Evolutionary conservation across 169 alveolate species (phyloP).

Genomic region (Plasmodium malariae): DNA sequence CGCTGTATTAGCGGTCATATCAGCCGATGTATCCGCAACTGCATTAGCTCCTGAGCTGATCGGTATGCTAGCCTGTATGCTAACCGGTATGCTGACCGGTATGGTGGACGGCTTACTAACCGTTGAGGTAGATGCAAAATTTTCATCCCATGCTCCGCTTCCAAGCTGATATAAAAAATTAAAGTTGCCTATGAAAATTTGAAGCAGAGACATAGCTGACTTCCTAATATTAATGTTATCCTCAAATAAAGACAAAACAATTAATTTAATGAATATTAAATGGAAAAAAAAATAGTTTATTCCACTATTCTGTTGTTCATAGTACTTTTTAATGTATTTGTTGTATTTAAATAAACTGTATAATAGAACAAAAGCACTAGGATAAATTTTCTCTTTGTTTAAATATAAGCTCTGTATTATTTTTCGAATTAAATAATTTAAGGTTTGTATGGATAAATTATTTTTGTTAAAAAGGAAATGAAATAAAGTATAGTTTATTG

Average conservation of each 20-base stretch:
- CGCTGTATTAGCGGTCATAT: too few species aligned
- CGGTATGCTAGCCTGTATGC: too few species aligned
- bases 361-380: slow-evolving; percentile 61
- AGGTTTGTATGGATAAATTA: not conserved
- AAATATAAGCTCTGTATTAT: slow-evolving; percentile 39
- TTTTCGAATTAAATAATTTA: slow-evolving; percentile 26
- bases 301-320: slow-evolving; percentile 11
- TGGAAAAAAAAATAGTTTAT: slow-evolving; percentile 37
- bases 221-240: slow-evolving; percentile 66
- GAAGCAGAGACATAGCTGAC: slow-evolving; percentile 62
- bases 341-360: slow-evolving; percentile 69
- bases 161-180: slow-evolving; percentile 36
- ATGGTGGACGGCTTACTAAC: too few species aligned
- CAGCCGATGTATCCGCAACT: too few species aligned
- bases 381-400: slow-evolving; percentile 21
- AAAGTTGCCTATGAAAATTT: slow-evolving; percentile 53
- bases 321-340: slow-evolving; percentile 11
- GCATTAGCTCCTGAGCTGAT: too few species aligned
- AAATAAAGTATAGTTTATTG: slow-evolving; percentile 64
- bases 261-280: slow-evolving; percentile 45
- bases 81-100: too few species aligned
- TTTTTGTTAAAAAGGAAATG: slow-evolving; percentile 53
- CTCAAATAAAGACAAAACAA: slow-evolving; percentile 45
- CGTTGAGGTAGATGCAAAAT: too few species aligned
- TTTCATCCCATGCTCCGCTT: not conserved